Evolutionary conservation across 108 stramenopile genomes (phyloP), one percentile per base, ranked within the genome.

Genomic region (Fragilaria radians): DNA sequence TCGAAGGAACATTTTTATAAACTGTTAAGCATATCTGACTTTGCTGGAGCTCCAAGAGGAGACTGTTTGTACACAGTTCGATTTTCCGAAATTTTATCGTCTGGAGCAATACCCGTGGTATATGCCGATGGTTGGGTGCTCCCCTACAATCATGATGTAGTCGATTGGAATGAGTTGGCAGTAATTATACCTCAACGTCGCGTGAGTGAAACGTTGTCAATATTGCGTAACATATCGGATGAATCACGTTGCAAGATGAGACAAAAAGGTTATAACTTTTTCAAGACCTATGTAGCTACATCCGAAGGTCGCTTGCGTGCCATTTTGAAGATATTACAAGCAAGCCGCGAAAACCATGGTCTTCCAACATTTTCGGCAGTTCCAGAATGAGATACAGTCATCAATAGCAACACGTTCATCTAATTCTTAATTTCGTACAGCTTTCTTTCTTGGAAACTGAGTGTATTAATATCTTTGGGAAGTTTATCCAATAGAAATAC

Each of bases 71-170:
- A 74, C 49, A 50, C 60, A 32, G 74, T 74, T 54, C 57, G 78
- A 0, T 80, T 75, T 32, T 32, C 71, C 0, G 71, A 80, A 46
- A 58, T 54, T 30, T 42, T 75, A 49, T 33, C 51, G 1, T 70
- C 71, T 2, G 78, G 78, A n/a, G 67, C 71, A n/a, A 69, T 80
- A 28, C 78, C 74, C 14, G 67, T 75, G 36, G 46, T 54, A 0
- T 52, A 66, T 34, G 78, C 56, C 11, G 74, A 80, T 59, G 58
- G 33, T 22, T 75, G 50, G 32, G 47, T 80, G 22, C 48, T 65
- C 3, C 78, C 78, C 0, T 80, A 74, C 32, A 26, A 45, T 0
- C 49, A 48, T 18, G 59, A 61, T 26, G 5, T 67, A 5, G 50
- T 74, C 14, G 65, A 74, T 42, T 42, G 36, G 36, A 42, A 7